Percentiles rank a stretch among this genome's conserved stretches.
Evolutionary conservation across 2,329 filamentous ascomycete genomes (phyloP).

Genomic region (Cadophora sp.): DNA sequence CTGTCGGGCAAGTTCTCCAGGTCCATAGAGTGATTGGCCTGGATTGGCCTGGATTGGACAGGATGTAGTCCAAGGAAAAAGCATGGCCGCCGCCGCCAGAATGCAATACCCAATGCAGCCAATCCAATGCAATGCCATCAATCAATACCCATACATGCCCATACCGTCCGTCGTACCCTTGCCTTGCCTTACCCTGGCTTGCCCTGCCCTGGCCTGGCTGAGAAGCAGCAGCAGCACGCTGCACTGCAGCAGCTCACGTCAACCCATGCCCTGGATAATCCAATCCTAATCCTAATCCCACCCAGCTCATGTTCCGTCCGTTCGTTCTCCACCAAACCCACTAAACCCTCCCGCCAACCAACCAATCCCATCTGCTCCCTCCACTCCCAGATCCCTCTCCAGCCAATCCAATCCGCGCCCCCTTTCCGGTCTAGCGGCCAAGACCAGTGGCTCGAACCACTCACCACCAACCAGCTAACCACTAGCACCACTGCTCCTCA

Average conservation of each 20-base stretch:
- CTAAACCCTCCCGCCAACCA: not conserved
- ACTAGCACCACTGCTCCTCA: constrained; percentile 4
- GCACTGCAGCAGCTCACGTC: not conserved
- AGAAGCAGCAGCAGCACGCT: not conserved
- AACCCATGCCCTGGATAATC: not conserved
- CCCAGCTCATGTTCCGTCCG: not conserved
- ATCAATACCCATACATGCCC: not conserved
- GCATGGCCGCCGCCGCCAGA: constrained; percentile 13
- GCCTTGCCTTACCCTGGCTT: not conserved
- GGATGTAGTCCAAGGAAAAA: constrained; percentile 8
- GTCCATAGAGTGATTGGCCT: not conserved
- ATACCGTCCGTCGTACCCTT: not conserved
- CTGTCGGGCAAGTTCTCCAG: constrained; percentile 1
- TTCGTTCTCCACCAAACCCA: not conserved
- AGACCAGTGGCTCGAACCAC: not conserved
- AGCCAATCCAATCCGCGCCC: not conserved
- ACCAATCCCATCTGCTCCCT: not conserved
- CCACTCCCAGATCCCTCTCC: not conserved
- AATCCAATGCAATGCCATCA: constrained; percentile 16
- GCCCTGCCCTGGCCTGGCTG: not conserved
- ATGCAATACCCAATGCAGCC: constrained; percentile 3
- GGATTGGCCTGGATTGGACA: constrained; percentile 1
- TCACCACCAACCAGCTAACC: not conserved
- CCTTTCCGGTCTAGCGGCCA: constrained; percentile 7
- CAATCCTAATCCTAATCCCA: no score